Base-by-base conservation (phyloP, 2,329 filamentous ascomycete species). In the Fusarium sp. region DNA sequence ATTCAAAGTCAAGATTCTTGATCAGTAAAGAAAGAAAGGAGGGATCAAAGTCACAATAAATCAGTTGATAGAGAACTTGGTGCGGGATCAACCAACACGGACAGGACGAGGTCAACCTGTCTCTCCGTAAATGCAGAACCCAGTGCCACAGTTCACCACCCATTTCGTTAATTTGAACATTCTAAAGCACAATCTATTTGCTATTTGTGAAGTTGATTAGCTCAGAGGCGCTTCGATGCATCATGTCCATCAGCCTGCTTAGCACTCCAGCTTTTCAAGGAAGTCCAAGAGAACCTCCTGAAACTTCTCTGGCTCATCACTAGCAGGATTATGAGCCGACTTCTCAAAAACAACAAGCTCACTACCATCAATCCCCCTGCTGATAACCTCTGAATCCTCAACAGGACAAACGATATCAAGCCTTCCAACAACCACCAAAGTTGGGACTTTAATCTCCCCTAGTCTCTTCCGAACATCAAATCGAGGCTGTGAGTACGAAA, bases 321-420 rank as follows among this genome's bases (percentile, higher is more conserved):
- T 20, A 9, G 61, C 54, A n/a, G 64, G 61, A 3, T 67, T 60
- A 26, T 67, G 64, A 10, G 30, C 54, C 3, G 61, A 54, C 17
- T 49, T 41, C 32, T 66, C 54, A 12, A 67, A 67, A 4, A 66
- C 11, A 13, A 66, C 48, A 15, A 67, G 42, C 6, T 67, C 42
- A 13, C 54, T 67, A 7, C 33, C 17, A 1, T 23, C 17, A 2
- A 66, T 50, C 3, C 17, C 13, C 7, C 26, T 27, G 13, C n/a
- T 30, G 13, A 67, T 60, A 32, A 38, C 32, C 37, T 66, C 32
- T 6, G 61, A 52, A 32, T 66, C 64, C 15, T 66, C 61, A 6
- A 67, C 26, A 0, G 61, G 61, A 12, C 64, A 66, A 18, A 67
- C 26, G 1, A 67, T 44, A 7, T 67, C 64, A 6, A 48, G 42